Percentiles rank a stretch among this genome's conserved stretches.
phyloP scores from a whole-genome alignment of 1,139 yeast genomes.

The Debaryomyces fabryi region DNA sequence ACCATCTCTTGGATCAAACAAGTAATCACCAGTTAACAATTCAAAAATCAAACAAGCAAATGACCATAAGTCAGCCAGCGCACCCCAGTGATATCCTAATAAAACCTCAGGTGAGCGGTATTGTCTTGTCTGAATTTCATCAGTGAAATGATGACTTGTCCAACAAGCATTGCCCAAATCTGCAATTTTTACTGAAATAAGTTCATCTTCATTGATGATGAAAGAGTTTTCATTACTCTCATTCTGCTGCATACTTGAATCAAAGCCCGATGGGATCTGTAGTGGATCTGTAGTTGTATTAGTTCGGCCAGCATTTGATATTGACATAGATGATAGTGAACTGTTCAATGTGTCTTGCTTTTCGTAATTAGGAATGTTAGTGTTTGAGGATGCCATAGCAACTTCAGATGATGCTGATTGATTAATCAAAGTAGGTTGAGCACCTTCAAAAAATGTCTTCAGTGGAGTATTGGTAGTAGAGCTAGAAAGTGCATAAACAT shows the following conservation, averaged over 20 bases:
- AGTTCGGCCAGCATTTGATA: slow-evolving; percentile 27
- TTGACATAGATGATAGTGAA: slow-evolving; percentile 49
- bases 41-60: slow-evolving; percentile 51
- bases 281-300: slow-evolving; percentile 28
- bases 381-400: background rate
- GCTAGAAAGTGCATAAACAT: slow-evolving; percentile 40
- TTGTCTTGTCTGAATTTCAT: slow-evolving; percentile 54
- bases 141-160: slow-evolving; percentile 53
- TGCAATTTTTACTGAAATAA: slow-evolving; percentile 52
- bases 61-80: slow-evolving; percentile 52
- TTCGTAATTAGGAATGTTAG: slow-evolving; percentile 3
- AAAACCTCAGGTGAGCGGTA: slow-evolving; percentile 52
- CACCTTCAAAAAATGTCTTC: slow-evolving; percentile 23
- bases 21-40: slow-evolving; percentile 50
- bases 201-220: slow-evolving; percentile 47
- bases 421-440: slow-evolving; percentile 10
- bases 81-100: slow-evolving; percentile 54
- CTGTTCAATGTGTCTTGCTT: slow-evolving; percentile 33
- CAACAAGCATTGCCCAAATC: slow-evolving; percentile 56
- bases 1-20: slow-evolving; percentile 52
- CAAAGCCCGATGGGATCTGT: slow-evolving; percentile 24
- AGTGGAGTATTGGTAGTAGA: slow-evolving; percentile 49
- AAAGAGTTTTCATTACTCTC: slow-evolving; percentile 13
- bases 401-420: slow-evolving; percentile 3
- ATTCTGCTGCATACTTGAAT: background rate